phyloP scores from a whole-genome alignment of 2,329 filamentous ascomycete species.

The Alternaria brassicicola region DNA sequence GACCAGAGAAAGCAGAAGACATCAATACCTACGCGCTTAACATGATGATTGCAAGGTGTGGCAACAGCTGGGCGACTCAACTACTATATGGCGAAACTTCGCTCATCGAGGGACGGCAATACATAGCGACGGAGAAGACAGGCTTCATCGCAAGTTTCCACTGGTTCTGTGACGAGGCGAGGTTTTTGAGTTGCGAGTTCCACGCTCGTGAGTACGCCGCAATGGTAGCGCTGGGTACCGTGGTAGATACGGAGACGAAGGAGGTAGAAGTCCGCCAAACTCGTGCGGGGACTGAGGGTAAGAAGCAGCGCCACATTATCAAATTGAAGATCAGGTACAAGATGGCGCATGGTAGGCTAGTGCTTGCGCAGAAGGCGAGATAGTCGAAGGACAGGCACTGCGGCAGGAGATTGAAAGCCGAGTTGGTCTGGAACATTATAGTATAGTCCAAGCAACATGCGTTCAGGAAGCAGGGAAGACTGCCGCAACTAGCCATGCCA shows the following conservation, averaged over 20 bases:
- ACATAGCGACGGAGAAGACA: background rate
- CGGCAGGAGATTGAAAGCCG: background rate
- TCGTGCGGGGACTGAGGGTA: background rate
- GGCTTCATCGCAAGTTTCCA: constrained; percentile 12
- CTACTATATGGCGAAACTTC: background rate
- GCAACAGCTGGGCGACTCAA: constrained; percentile 11
- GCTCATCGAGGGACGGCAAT: constrained; percentile 16
- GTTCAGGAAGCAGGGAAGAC: background rate
- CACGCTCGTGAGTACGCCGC: constrained; percentile 10
- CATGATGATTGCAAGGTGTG: constrained; percentile 9
- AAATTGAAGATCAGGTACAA: constrained; percentile 15
- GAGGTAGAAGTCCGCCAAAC: background rate
- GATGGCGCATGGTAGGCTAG: background rate
- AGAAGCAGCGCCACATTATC: background rate
- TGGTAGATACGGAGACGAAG: background rate
- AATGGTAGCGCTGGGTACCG: background rate
- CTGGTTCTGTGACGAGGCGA: constrained; percentile 21
- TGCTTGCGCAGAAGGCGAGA: background rate
- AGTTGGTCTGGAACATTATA: background rate
- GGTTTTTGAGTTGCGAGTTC: constrained; percentile 12
- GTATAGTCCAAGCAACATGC: background rate
- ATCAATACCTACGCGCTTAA: background rate
- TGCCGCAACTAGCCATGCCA: background rate
- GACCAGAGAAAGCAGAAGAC: background rate
- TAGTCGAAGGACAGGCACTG: background rate